Evolutionary conservation across 306 rosid species (phyloP), one percentile per base, ranked within the genome.

Genomic region (Acmispon strigosus): DNA sequence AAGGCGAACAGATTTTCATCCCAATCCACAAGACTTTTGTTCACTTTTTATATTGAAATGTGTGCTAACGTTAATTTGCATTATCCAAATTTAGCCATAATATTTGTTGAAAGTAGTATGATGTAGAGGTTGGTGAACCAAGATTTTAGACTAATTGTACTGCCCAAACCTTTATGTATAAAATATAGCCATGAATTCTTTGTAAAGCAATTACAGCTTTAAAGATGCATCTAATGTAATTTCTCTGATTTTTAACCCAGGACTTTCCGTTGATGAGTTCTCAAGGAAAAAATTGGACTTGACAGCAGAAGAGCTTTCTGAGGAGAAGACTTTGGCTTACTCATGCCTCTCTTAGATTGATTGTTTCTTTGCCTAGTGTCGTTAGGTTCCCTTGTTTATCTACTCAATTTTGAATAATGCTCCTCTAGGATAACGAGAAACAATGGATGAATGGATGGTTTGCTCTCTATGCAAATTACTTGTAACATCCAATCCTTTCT

Each of bases 261-360:
- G 99, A 62, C 97, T 89, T 77, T 12, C 88, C 10, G 56, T 94
- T 69, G 96, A 94, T 15, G 99, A 87, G 68, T 86, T 82, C 71
- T 94, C 99, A 2, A 87, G 96, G 91, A 87, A 94, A 79, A 94
- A 94, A 81, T 58, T 94, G 91, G 96, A 87, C 53, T 79, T 75
- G 76, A 94, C 97, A 2, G 96, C 92, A 0, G 90, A 78, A 49
- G 97, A 94, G 83, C 96, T 94, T 15, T 78, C 85, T 0, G 96
- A 94, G 91, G 97, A 94, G 52, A 94, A 94, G 83, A 90, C 89
- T 9, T 78, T 94, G 82, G 99, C 99, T 19, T 94, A 91, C 50
- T 89, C 98, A 12, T 92, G 98, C 89, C 94, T 92, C 76, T 83
- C 93, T 9, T 89, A 80, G 77, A 70, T 45, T 55, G 64, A 64